A percentile compares a stretch with the other conserved stretches of the same genome.
Evolutionary conservation across 495 filamentous ascomycete species (phyloP).

Genomic region (Lophiostoma macrostomum): DNA sequence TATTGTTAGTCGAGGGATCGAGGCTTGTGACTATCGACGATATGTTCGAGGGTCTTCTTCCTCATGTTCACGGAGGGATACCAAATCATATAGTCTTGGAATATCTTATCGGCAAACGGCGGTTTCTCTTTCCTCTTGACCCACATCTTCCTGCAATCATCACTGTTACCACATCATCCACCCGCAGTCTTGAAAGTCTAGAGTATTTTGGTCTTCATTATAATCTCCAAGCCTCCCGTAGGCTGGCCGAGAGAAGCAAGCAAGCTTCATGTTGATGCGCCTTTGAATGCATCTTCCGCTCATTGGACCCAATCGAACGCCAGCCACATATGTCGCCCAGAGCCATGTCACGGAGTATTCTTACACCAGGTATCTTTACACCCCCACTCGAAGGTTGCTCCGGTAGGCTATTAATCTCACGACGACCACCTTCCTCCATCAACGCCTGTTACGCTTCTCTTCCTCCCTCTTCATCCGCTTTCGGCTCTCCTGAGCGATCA

Average conservation of each 20-base stretch:
- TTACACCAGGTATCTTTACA: conserved; percentile 18
- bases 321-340: neutral
- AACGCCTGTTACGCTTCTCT: conserved; percentile 59
- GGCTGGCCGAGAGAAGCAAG: neutral
- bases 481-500: conserved; percentile 91
- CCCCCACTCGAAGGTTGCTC: too few relatives aligned
- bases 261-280: too few relatives aligned
- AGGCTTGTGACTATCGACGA: too few relatives aligned
- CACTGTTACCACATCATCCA: conserved; percentile 1
- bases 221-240: conserved; percentile 1
- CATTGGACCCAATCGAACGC: too few relatives aligned
- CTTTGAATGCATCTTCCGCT: too few relatives aligned
- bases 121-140: neutral
- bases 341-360: too few relatives aligned
- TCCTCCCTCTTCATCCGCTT: conserved; percentile 86
- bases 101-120: neutral
- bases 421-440: too few relatives aligned
- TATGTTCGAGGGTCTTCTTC: too few relatives aligned
- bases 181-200: neutral
- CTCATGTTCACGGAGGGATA: too few relatives aligned
- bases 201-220: neutral
- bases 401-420: too few relatives aligned
- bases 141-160: neutral
- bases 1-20: too few relatives aligned
- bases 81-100: neutral